phyloP scores from a whole-genome alignment of 805 yeast genomes.

The Candida alai region DNA sequence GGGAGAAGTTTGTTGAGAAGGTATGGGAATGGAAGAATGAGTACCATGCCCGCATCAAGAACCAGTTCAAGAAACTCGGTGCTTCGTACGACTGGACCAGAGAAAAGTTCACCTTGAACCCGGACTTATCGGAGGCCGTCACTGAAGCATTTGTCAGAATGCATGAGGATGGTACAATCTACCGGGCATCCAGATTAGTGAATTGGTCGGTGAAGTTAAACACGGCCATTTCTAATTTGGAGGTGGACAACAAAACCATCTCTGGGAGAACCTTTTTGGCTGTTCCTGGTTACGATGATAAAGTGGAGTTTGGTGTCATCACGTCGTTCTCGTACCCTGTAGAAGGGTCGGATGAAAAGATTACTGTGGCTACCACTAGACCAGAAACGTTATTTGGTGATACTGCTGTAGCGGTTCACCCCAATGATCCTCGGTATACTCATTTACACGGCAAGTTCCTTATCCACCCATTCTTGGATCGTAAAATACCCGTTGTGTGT shows the following conservation, averaged over 20 bases:
- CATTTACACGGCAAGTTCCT: slow-evolving; percentile 94
- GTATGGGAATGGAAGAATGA: slow-evolving; percentile 99
- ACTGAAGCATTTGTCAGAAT: slow-evolving; percentile 85
- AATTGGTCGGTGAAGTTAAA: slow-evolving; percentile 95
- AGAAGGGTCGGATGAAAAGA: slow-evolving; percentile 77
- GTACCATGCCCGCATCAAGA: slow-evolving; percentile 80
- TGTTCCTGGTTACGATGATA: slow-evolving; percentile 88
- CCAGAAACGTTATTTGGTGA: slow-evolving; percentile 99
- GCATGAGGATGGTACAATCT: slow-evolving; percentile 92
- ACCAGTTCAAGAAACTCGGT: slow-evolving; percentile 82
- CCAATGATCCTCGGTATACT: slow-evolving; percentile 85
- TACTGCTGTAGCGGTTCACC: slow-evolving; percentile 97
- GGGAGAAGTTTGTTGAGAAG: slow-evolving; percentile 80
- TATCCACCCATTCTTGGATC: slow-evolving; percentile 83
- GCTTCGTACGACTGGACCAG: slow-evolving; percentile 96
- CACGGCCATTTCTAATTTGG: slow-evolving; percentile 94
- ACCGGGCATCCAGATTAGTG: slow-evolving; percentile 88
- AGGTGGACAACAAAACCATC: slow-evolving; percentile 89
- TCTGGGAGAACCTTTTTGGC: slow-evolving; percentile 75
- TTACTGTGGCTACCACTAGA: slow-evolving; percentile 96
- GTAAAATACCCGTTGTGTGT: slow-evolving; percentile 80
- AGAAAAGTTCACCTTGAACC: slow-evolving; percentile 91
- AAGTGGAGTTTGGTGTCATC: slow-evolving; percentile 92
- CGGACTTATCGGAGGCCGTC: slow-evolving; percentile 73
- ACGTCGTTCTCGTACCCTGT: slow-evolving; percentile 94